Evolutionary conservation across 164 flowering plant genomes (phyloP).

Genomic region (Macadamia integrifolia): DNA sequence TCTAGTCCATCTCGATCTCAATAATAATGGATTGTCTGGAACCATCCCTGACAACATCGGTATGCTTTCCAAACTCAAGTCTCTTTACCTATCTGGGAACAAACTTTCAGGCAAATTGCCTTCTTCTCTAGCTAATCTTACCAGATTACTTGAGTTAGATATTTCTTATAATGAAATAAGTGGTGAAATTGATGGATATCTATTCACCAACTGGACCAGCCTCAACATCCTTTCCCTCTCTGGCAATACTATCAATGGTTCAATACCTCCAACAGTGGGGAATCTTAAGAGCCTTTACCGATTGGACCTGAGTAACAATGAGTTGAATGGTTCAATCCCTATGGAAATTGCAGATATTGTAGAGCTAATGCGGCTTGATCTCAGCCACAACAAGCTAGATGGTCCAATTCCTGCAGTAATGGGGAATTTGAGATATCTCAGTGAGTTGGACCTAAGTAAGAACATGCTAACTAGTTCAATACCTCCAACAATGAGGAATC

Average conservation of each 20-base stretch:
- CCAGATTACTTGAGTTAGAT: background rate
- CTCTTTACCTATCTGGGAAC: background rate
- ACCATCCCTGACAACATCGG: conserved; percentile 8
- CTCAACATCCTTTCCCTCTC: conserved; percentile 1
- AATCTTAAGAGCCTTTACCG: too few species aligned
- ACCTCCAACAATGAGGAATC: too few species aligned
- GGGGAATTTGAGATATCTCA: too few species aligned
- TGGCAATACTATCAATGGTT: conserved; percentile 4
- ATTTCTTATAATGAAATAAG: background rate
- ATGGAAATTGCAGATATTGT: too few species aligned
- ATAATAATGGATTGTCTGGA: background rate
- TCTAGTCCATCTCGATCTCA: conserved; percentile 5
- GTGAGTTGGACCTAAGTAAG: too few species aligned
- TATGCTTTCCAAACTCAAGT: background rate
- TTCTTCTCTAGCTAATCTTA: background rate
- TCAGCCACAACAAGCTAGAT: too few species aligned
- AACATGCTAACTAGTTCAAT: too few species aligned
- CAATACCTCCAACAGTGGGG: too few species aligned
- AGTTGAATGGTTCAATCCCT: too few species aligned
- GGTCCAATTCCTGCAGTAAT: too few species aligned
- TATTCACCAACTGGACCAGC: background rate
- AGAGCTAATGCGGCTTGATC: too few species aligned
- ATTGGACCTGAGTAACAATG: background rate
- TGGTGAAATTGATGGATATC: background rate
- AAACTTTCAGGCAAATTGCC: background rate